Conservation (phyloP, 1,139 yeast species). For the Candida glucosophila region DNA sequence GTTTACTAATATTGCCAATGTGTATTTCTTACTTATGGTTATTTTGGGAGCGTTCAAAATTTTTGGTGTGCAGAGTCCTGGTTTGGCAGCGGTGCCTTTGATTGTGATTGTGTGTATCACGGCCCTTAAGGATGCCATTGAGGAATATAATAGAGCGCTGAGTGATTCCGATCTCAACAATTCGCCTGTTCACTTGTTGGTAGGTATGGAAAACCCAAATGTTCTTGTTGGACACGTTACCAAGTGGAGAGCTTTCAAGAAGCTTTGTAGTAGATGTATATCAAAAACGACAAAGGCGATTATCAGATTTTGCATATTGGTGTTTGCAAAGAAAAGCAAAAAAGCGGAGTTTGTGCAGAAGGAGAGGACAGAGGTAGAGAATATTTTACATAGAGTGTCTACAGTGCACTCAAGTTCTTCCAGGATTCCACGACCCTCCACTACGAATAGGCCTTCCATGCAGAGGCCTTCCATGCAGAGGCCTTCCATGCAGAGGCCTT, state of each 20-base stretch:
- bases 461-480: too few species aligned
- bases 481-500: too few species aligned
- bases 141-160: constrained; percentile 78
- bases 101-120: constrained; percentile 86
- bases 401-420: constrained; percentile 32
- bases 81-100: constrained; percentile 85
- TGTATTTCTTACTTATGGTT: constrained; percentile 73
- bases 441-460: constrained; percentile 3
- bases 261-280: constrained; percentile 20
- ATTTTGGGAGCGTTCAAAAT: constrained; percentile 82
- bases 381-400: constrained; percentile 28
- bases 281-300: constrained; percentile 12
- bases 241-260: constrained; percentile 61
- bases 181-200: constrained; percentile 69
- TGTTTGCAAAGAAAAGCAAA: constrained; percentile 20
- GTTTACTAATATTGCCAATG: constrained; percentile 83
- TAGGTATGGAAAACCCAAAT: constrained; percentile 66
- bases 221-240: constrained; percentile 62
- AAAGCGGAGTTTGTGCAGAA: constrained; percentile 21
- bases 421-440: constrained; percentile 6
- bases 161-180: constrained; percentile 83
- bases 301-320: constrained; percentile 13
- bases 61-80: constrained; percentile 89
- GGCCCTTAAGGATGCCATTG: constrained; percentile 88
- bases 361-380: constrained; percentile 18